phyloP scores from a whole-genome alignment of 208 protist genomes.

The Leptomonas seymouri region DNA sequence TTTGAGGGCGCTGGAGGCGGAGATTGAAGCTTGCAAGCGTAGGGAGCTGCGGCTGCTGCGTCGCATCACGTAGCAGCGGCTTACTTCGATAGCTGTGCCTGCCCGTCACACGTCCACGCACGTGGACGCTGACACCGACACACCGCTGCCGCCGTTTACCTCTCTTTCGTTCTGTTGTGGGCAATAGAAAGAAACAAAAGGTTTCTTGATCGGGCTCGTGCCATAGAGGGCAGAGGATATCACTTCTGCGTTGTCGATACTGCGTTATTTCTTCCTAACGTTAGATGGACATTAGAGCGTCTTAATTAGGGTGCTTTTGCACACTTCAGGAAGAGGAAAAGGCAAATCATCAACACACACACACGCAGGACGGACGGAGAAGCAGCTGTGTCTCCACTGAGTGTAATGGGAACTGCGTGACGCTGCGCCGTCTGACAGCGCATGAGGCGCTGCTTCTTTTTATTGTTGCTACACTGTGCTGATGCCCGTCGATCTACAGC shows the following conservation, averaged over 20 bases:
- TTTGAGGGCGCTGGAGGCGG: slow-evolving; percentile 15
- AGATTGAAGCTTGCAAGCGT: slow-evolving; percentile 13
- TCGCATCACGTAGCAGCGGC: background rate
- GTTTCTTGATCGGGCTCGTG: background rate
- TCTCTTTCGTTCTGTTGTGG: no score
- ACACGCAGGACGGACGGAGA: no score
- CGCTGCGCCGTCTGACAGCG: no score
- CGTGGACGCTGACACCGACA: no score
- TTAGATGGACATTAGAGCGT: background rate
- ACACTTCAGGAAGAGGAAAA: no score
- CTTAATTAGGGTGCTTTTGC: background rate
- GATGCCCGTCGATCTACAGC: no score
- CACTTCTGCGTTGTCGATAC: background rate
- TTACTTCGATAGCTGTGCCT: background rate
- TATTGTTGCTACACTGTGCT: no score
- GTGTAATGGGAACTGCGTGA: no score
- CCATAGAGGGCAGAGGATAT: background rate
- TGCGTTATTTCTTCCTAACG: background rate
- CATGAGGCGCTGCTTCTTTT: no score
- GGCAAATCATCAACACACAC: background rate
- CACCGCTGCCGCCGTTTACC: no score
- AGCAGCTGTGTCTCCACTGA: no score
- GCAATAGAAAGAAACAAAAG: no score
- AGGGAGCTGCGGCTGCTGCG: slow-evolving; percentile 9
- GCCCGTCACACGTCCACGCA: background rate